Evolutionary conservation across 108 stramenopile species (phyloP).

Genomic region (Parietichytrium sp.): DNA sequence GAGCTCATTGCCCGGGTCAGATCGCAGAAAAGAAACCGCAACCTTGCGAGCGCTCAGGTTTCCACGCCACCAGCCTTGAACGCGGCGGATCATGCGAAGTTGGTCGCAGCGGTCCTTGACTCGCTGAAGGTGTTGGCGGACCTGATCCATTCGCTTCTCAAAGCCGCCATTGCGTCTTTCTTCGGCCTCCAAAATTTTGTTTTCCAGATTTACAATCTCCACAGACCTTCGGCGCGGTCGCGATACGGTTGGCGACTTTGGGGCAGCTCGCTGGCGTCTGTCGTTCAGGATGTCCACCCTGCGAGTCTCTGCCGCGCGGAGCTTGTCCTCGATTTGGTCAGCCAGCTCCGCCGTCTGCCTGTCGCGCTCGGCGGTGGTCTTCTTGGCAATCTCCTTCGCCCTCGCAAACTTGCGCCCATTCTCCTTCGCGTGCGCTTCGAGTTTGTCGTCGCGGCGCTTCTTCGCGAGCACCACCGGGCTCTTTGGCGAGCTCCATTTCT

Average conservation of each 20-base stretch:
- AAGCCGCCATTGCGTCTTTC: background rate
- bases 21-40: too few species aligned
- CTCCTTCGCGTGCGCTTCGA: background rate
- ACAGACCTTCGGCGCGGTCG: background rate
- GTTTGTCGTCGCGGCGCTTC: constrained; percentile 31
- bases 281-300: background rate
- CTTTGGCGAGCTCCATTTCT: too few species aligned
- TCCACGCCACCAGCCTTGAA: constrained; percentile 28
- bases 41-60: background rate
- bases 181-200: background rate
- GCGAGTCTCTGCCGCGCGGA: constrained; percentile 14
- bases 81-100: constrained; percentile 30
- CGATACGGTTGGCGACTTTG: background rate
- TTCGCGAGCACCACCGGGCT: constrained; percentile 34
- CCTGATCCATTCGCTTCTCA: background rate
- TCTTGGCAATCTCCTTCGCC: background rate
- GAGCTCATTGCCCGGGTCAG: too few species aligned
- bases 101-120: background rate
- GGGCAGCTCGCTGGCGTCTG: background rate
- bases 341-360: background rate
- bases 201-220: background rate
- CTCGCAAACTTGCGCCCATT: constrained; percentile 23
- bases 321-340: background rate
- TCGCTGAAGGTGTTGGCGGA: constrained; percentile 1
- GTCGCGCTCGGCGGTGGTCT: background rate